Conservation (phyloP, 768 basidiomycete species). For the Chalciporus chontae region DNA sequence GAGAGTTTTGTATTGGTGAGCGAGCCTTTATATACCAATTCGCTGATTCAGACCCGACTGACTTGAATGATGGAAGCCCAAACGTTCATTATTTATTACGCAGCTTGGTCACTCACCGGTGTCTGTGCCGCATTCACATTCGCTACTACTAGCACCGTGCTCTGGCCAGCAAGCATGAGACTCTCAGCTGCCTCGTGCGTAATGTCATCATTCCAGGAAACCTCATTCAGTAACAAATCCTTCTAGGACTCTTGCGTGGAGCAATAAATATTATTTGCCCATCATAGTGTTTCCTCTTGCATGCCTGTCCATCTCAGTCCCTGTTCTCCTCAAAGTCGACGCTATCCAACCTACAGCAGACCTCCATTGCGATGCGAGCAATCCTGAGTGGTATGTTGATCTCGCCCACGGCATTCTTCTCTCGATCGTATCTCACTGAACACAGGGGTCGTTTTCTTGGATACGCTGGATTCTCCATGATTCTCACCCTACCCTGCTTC, state of each 20-base stretch:
- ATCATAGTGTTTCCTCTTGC: constrained; percentile 47
- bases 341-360: constrained; percentile 46
- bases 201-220: neutral
- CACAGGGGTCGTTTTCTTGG: constrained; percentile 61
- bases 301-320: constrained; percentile 41
- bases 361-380: constrained; percentile 57
- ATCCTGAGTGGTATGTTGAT: constrained; percentile 52
- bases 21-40: neutral
- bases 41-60: constrained; percentile 3
- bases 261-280: constrained; percentile 40
- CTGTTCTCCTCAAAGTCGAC: constrained; percentile 39
- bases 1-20: constrained; percentile 54
- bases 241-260: constrained; percentile 49
- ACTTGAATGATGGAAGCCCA: constrained; percentile 16
- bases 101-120: constrained; percentile 44
- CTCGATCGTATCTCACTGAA: constrained; percentile 4
- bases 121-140: constrained; percentile 42
- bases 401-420: neutral
- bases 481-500: constrained; percentile 50
- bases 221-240: neutral
- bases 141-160: constrained; percentile 46
- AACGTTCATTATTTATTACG: constrained; percentile 36
- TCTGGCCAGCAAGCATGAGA: constrained; percentile 31
- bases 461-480: constrained; percentile 55
- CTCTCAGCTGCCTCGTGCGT: constrained; percentile 22